These are phyloP conservation scores for Uncinocarpus reesii DNA, from an alignment of 2,329 filamentous ascomycete genomes.

Conservation along the genomic window DNA sequence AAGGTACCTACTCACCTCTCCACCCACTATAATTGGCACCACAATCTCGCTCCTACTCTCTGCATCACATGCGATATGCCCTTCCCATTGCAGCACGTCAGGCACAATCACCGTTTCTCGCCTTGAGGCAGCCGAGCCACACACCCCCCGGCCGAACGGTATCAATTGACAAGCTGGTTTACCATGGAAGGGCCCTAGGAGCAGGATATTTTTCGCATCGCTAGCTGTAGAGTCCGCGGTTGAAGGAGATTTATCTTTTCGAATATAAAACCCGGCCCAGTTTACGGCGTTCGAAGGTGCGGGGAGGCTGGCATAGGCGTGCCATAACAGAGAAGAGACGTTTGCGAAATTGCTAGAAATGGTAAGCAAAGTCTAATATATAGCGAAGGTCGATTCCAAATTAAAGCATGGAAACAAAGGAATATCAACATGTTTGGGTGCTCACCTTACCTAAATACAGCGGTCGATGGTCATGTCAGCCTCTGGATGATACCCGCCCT, in stretches of 20 bases:
- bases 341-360: slow-evolving; percentile 39
- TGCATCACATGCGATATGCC: slow-evolving; percentile 43
- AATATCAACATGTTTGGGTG: background rate
- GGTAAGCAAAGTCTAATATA: background rate
- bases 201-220: slow-evolving; percentile 24
- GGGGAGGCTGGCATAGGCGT: slow-evolving; percentile 38
- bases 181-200: slow-evolving; percentile 41
- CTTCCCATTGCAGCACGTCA: slow-evolving; percentile 37
- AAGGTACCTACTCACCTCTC: slow-evolving; percentile 27
- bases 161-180: slow-evolving; percentile 42
- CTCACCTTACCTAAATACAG: slow-evolving; percentile 1
- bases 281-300: slow-evolving; percentile 37
- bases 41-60: slow-evolving; percentile 43
- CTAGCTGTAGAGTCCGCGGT: slow-evolving; percentile 7
- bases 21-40: slow-evolving; percentile 35
- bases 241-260: slow-evolving; percentile 34
- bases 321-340: slow-evolving; percentile 41
- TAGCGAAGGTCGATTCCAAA: too few species aligned
- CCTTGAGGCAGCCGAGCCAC: slow-evolving; percentile 35
- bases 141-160: slow-evolving; percentile 38
- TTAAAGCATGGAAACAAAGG: too few species aligned
- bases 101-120: slow-evolving; percentile 35
- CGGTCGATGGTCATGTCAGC: background rate
- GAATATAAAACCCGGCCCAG: slow-evolving; percentile 42
- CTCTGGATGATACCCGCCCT: too few species aligned